Conservation (phyloP, 805 yeast species). For the Candida gorgasii region DNA sequence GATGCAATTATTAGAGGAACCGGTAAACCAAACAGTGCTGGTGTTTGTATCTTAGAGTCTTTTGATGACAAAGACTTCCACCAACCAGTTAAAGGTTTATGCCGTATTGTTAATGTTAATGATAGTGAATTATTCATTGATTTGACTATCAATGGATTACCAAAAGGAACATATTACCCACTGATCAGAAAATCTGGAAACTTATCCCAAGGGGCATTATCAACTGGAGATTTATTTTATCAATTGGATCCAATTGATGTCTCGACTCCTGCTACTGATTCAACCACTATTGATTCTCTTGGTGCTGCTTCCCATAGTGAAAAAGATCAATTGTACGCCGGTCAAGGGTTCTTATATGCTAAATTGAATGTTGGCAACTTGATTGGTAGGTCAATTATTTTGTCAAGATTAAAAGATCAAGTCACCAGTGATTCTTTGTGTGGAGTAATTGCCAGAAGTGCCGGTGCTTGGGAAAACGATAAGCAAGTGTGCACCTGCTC, state of each 20-base stretch:
- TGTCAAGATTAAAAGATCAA: conserved; percentile 41
- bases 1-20: conserved; percentile 94
- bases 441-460: conserved; percentile 94
- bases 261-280: conserved; percentile 21
- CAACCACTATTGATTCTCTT: conserved; percentile 33
- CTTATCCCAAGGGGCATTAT: conserved; percentile 67
- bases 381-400: conserved; percentile 68
- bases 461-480: conserved; percentile 96
- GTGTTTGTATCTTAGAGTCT: conserved; percentile 84
- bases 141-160: conserved; percentile 72
- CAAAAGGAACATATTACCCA: conserved; percentile 67
- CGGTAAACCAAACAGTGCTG: conserved; percentile 84
- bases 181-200: conserved; percentile 72
- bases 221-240: conserved; percentile 57
- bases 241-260: conserved; percentile 45
- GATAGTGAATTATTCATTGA: conserved; percentile 64
- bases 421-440: conserved; percentile 51
- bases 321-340: conserved; percentile 24
- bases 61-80: conserved; percentile 48
- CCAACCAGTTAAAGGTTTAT: conserved; percentile 80
- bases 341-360: conserved; percentile 41
- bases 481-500: conserved; percentile 92
- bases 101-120: conserved; percentile 73
- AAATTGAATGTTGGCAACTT: conserved; percentile 55
- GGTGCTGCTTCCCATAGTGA: conserved; percentile 30